A percentile compares a stretch with the other conserved stretches of the same genome.
These are phyloP conservation scores for Candida smagusa DNA, from an alignment of 1,139 yeast genomes.

Conservation along the genomic window DNA sequence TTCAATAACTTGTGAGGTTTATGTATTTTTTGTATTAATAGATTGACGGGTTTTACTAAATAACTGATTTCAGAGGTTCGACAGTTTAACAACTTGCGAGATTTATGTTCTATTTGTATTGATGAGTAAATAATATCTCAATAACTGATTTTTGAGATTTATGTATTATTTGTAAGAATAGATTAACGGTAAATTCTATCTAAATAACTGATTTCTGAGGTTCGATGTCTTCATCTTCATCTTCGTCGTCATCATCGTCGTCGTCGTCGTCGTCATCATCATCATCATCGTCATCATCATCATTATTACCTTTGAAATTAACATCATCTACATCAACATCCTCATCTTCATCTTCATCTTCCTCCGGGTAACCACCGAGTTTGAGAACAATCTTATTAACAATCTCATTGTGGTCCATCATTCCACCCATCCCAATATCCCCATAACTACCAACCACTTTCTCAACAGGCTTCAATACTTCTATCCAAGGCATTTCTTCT, in stretches of 20 bases:
- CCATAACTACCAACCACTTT: constrained; percentile 92
- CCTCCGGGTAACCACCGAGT: constrained; percentile 89
- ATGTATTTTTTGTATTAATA: background rate
- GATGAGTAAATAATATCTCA: too few species aligned
- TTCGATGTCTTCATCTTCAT: background rate
- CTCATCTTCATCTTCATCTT: constrained; percentile 64
- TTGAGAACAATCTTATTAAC: constrained; percentile 80
- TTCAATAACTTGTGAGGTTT: constrained; percentile 16
- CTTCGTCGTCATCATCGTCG: constrained; percentile 29
- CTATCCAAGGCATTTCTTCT: constrained; percentile 92
- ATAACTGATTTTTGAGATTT: constrained; percentile 9
- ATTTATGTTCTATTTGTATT: background rate
- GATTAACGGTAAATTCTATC: too few species aligned
- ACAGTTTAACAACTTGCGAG: background rate
- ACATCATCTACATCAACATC: constrained; percentile 20
- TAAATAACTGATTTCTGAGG: background rate
- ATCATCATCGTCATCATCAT: constrained; percentile 44
- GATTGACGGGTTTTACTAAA: too few species aligned
- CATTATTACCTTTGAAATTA: constrained; percentile 33
- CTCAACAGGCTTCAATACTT: constrained; percentile 84
- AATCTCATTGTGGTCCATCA: constrained; percentile 89
- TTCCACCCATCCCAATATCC: constrained; percentile 92
- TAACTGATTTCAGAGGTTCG: background rate
- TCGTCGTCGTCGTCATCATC: constrained; percentile 45
- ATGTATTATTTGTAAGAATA: background rate